Evolutionary conservation across 2,329 filamentous ascomycete species (phyloP).

Genomic region (Cordyceps cateniannulata): DNA sequence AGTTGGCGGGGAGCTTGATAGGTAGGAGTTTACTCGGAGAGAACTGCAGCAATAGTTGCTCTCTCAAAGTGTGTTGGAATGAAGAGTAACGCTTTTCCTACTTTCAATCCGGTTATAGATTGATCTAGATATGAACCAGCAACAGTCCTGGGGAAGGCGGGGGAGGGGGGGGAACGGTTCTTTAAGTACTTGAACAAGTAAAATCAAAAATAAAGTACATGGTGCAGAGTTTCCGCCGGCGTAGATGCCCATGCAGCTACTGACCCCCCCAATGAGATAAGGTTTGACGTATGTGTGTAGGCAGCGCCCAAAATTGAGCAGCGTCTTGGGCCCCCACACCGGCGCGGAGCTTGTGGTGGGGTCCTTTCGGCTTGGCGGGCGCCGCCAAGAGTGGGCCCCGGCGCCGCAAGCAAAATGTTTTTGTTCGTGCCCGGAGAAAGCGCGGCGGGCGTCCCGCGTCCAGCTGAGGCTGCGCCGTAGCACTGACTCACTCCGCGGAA

Average conservation of each 20-base stretch:
- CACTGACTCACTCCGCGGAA: neutral
- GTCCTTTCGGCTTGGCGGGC: neutral
- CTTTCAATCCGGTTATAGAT: neutral
- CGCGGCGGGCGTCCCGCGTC: neutral
- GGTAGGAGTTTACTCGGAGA: neutral
- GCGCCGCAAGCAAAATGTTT: neutral
- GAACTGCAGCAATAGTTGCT: neutral
- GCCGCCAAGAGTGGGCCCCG: no score
- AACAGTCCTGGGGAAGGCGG: neutral
- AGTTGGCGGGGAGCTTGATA: neutral
- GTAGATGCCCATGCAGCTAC: neutral
- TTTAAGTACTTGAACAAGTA: slow-evolving; percentile 4
- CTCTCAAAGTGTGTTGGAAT: neutral
- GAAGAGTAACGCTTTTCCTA: neutral
- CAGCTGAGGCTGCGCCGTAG: neutral
- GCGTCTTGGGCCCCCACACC: neutral
- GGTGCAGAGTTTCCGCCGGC: neutral
- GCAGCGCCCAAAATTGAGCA: neutral
- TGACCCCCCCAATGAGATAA: neutral
- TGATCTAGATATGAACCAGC: neutral
- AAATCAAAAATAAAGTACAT: neutral
- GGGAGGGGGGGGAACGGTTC: neutral
- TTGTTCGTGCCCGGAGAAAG: neutral
- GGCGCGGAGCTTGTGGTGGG: neutral
- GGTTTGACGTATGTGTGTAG: neutral